Evolutionary conservation across 73 alveolate species (phyloP).

Genomic region (Breviolum minutum): DNA sequence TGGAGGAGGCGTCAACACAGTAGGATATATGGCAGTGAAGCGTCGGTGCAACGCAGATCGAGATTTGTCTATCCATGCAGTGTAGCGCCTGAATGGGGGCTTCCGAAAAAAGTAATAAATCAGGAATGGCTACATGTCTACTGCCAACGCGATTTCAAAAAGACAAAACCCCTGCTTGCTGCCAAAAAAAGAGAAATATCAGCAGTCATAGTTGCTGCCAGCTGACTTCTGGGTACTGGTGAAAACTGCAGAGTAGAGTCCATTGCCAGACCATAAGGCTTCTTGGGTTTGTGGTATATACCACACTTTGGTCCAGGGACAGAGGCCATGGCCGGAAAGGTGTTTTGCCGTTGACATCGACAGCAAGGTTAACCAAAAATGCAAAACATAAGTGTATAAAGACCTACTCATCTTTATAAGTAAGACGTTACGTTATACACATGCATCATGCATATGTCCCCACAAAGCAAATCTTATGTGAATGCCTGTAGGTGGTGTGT

Average conservation of each 20-base stretch:
- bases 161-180: too few relatives aligned
- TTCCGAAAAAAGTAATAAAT: background rate
- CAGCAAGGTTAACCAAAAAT: too few relatives aligned
- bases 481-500: too few relatives aligned
- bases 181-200: too few relatives aligned
- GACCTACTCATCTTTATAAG: too few relatives aligned
- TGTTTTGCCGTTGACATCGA: background rate
- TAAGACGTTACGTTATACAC: too few relatives aligned
- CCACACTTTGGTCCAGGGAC: background rate
- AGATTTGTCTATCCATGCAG: background rate
- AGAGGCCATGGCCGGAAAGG: background rate
- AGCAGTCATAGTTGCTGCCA: too few relatives aligned
- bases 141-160: too few relatives aligned
- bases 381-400: too few relatives aligned
- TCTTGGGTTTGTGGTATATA: background rate
- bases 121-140: too few relatives aligned
- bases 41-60: background rate
- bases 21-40: background rate
- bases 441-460: too few relatives aligned
- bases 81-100: background rate
- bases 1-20: background rate
- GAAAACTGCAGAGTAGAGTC: background rate
- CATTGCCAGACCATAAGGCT: background rate
- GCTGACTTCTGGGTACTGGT: background rate
- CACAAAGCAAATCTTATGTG: too few relatives aligned